Evolutionary conservation across 768 basidiomycete genomes (phyloP), one percentile per base, ranked within the genome.

Genomic region (Tricholoma hemisulphureum): DNA sequence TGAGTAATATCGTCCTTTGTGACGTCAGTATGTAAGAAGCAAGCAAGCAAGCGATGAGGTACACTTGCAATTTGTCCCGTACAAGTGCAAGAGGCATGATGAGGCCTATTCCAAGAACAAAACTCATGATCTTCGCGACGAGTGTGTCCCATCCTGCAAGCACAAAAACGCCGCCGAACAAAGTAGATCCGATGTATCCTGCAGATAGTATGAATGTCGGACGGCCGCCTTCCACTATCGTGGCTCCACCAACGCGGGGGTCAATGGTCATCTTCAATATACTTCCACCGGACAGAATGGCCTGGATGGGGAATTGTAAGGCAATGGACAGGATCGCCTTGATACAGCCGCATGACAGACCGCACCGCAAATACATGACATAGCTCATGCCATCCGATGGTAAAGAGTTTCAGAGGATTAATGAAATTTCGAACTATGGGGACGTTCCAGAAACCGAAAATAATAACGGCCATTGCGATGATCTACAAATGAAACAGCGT

Each of bases 121-220:
- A 94, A 74, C 93, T 95, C 71, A 94, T 83, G 57, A 97, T 84
- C 73, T 98, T 98, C 31, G 94, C 89, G 11, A 93, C 89, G 16
- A 96, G 83, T 2, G 89, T 94, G 69, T 94, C 88, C 77, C 91
- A 95, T 16, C 91, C 91, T 35, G 86, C 89, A 24, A 94, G 77
- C 21, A 93, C 80, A 64, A 95, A 89, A n/a, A 87, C 77, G 4
- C 88, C 93, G 16, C 93, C 93, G 23, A 95, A 78, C 9, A 94
- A 70, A 8, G 89, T 86, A 10, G 91, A 93, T 18, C 93, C 93
- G 31, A 93, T 68, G 70, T 95, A 95, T 24, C 93, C 92, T 8
- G 92, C 81, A 9, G 86, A 77, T 31, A 94, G 80, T 60, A 92
- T 90, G 58, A 87, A 78, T 5, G 82, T 75, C 9, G 90, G 86